Evolutionary conservation across 2,329 filamentous ascomycete genomes (phyloP), one percentile per base, ranked within the genome.

Genomic region (Metarhizium brunneum): DNA sequence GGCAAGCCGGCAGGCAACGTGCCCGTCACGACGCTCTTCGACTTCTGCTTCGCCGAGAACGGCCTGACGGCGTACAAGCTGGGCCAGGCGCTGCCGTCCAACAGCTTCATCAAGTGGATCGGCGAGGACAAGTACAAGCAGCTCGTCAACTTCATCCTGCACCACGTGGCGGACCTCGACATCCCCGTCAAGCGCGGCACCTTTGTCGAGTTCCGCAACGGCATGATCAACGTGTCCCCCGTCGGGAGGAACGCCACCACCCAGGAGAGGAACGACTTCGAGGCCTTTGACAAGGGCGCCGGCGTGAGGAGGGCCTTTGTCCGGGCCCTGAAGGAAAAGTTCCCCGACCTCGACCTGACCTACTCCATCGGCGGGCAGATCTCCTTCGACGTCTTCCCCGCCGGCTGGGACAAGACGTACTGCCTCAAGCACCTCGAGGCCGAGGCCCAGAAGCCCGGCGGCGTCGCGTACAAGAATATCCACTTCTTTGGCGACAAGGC

Each of bases 401-500:
- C 78, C 2, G 94, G 94, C 67, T 99, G 94, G 94, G 94, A 99
- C 77, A 99, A 97, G 85, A 96, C 90, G 10, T 99, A 96, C 81
- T 96, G 92, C 76, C 79, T 97, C 63, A 78, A 83, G 64, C 92
- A 96, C 73, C 78, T 97, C 59, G 90, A 94, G 75, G 81, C 81
- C 60, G 92, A 96, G 71, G 85, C 87, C 60, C 76, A 80, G 74
- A 78, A 81, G 69, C 77, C 81, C 45, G 85, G 83, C 66, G 86
- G 87, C 59, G 77, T 95, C 60, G 75, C 85, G 29, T 97, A 92
- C 79, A 89, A 84, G 63, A 92, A 83, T 48, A 87, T 97, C 64
- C 94, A 97, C 79, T 97, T 97, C 82, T 99, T 97, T 66, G 94
- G 94, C 62, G 94, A 99, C 80, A 99, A 97, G 85, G 89, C 89